Conservation (phyloP, 2,329 filamentous ascomycete genomes). For the Aspergillus eucalypticola region DNA sequence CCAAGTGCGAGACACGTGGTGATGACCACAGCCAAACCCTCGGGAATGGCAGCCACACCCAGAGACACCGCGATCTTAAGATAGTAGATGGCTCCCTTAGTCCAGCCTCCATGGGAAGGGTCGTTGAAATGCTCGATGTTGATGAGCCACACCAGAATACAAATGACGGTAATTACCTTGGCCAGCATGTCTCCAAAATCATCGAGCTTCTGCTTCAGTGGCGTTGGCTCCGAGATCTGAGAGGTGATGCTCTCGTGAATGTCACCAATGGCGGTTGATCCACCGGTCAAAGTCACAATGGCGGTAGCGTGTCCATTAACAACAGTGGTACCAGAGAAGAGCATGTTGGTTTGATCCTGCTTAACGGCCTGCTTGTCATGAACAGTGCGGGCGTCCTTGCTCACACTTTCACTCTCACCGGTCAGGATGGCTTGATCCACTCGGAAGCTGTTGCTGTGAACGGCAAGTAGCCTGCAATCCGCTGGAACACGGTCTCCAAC, state of each 20-base stretch:
- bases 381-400: constrained; percentile 72
- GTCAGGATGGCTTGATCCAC: constrained; percentile 97
- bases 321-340: constrained; percentile 97
- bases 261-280: constrained; percentile 91
- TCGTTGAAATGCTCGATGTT: constrained; percentile 98
- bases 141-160: constrained; percentile 95
- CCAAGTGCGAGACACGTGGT: constrained; percentile 97
- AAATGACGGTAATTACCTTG: constrained; percentile 98
- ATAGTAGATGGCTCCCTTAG: constrained; percentile 98
- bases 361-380: constrained; percentile 83
- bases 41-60: constrained; percentile 94
- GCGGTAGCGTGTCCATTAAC: constrained; percentile 91
- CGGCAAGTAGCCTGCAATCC: constrained; percentile 83
- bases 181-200: constrained; percentile 95
- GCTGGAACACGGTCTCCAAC: constrained; percentile 93
- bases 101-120: constrained; percentile 86
- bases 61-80: constrained; percentile 98
- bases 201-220: constrained; percentile 97
- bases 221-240: constrained; percentile 96
- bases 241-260: constrained; percentile 98
- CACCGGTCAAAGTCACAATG: constrained; percentile 85
- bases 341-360: constrained; percentile 96
- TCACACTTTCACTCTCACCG: constrained; percentile 94
- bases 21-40: constrained; percentile 96
- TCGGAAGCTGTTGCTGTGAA: constrained; percentile 96